Base-by-base conservation (phyloP, 352 stramenopile genomes). In the Globisporangium recalcitrans region DNA sequence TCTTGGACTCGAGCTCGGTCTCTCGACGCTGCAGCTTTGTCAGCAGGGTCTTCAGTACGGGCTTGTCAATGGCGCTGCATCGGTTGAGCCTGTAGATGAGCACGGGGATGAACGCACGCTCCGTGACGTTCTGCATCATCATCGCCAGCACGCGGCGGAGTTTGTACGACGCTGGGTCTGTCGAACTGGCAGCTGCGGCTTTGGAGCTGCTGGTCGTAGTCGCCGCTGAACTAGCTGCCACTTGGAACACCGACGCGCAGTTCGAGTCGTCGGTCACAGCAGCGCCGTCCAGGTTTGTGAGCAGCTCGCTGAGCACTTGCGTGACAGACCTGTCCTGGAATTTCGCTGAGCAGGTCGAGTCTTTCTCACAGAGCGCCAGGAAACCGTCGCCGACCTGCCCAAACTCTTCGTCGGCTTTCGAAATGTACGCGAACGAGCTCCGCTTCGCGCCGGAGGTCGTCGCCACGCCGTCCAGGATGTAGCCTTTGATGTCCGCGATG, bases 101-200 rank as follows among this genome's bases (percentile, higher is more conserved):
- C 0, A 79, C 73, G 8, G 82, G 80, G n/a, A 93, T 74, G 29
- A 93, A 77, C 16, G 75, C 57, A n/a, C 84, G 82, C 24, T 83
- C 65, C 4, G 49, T 69, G 8, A 62, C 29, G 49, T 75, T 76
- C 48, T 83, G 64, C 46, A 90, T 69, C 60, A 91, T 71, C 24
- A 63, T 40, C 7, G 71, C 80, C 7, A 93, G 71, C 5, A 38
- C 10, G 21, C 52, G 32, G 0, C 59, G 47, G 8, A 73, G 40
- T 38, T 47, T 64, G 22, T 61, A 60, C 8, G 63, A 69, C 14
- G 57, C 58, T 21, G 56, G 62, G n/a, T 54, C 36, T 29, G n/a
- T 2, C 40, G 46, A 38, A 9, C 26, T 34, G 3, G 24, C 7
- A 14, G 24, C 19, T 2, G 22, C 11, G 27, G 47, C 24, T 19